Percentiles rank a stretch among this genome's conserved stretches.
phyloP scores from a whole-genome alignment of 2,329 filamentous ascomycete species.

The Cladophialophora carrionii region DNA sequence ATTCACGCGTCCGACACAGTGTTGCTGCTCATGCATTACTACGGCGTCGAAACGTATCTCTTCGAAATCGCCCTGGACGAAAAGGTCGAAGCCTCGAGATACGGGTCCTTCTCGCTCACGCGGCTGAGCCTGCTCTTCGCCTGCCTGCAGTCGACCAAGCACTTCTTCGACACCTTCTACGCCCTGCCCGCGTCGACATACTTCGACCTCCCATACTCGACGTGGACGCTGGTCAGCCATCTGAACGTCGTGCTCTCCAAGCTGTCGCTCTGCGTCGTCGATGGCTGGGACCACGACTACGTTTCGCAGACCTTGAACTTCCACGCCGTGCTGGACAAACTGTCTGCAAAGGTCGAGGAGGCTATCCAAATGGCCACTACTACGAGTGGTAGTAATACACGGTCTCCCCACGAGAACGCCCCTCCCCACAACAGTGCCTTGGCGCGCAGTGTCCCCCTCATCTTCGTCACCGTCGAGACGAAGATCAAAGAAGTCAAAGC shows the following conservation, averaged over 20 bases:
- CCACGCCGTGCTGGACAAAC: slow-evolving; percentile 28
- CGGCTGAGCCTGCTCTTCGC: slow-evolving; percentile 57
- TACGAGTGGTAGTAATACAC: no score
- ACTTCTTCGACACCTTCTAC: slow-evolving; percentile 57
- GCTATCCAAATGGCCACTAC: slow-evolving; percentile 17
- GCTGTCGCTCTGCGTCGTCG: slow-evolving; percentile 36
- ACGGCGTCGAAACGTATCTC: slow-evolving; percentile 40
- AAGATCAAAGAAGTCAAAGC: slow-evolving; percentile 20
- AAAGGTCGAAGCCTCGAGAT: slow-evolving; percentile 48
- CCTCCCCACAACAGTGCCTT: not conserved
- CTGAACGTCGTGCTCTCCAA: slow-evolving; percentile 42
- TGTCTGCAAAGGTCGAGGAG: slow-evolving; percentile 36
- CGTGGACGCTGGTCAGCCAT: slow-evolving; percentile 55
- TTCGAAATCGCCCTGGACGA: slow-evolving; percentile 39
- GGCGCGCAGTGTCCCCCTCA: slow-evolving; percentile 6
- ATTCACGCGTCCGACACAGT: no score
- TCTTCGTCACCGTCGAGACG: slow-evolving; percentile 12
- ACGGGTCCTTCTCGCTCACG: slow-evolving; percentile 45
- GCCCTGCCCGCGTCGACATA: slow-evolving; percentile 51
- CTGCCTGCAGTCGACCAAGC: slow-evolving; percentile 53
- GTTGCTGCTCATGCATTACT: slow-evolving; percentile 39
- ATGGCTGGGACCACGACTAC: slow-evolving; percentile 40
- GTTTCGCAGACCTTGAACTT: slow-evolving; percentile 37
- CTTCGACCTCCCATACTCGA: slow-evolving; percentile 53
- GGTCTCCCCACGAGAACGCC: not conserved